These are phyloP conservation scores for Podospora pseudopauciseta DNA, from an alignment of 495 filamentous ascomycete species.

Conservation along the genomic window DNA sequence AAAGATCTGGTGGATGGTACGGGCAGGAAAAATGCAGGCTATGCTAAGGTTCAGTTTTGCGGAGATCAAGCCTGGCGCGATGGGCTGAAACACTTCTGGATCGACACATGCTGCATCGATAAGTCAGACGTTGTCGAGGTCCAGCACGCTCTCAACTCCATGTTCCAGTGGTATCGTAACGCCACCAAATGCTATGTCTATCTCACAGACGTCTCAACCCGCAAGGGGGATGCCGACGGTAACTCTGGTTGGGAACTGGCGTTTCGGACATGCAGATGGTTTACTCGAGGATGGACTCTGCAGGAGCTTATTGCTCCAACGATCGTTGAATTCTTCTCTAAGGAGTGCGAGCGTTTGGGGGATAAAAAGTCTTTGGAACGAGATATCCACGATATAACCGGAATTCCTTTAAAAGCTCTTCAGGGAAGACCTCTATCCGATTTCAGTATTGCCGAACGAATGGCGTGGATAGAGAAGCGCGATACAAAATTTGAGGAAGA, in stretches of 20 bases:
- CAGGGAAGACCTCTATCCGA: background rate
- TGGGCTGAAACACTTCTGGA: slow-evolving; percentile 32
- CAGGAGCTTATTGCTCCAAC: slow-evolving; percentile 1
- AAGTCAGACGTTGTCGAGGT: slow-evolving; percentile 38
- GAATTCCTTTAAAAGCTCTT: slow-evolving; percentile 9
- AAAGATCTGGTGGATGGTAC: slow-evolving; percentile 9
- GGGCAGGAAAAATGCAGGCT: slow-evolving; percentile 25
- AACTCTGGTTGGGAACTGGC: slow-evolving; percentile 6
- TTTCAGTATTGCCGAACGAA: slow-evolving; percentile 6
- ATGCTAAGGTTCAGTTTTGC: slow-evolving; percentile 22
- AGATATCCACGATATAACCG: slow-evolving; percentile 5
- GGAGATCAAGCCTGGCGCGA: slow-evolving; percentile 15
- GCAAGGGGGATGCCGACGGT: background rate
- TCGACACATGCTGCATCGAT: slow-evolving; percentile 43
- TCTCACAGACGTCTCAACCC: background rate
- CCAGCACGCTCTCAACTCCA: slow-evolving; percentile 43
- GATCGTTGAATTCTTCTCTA: slow-evolving; percentile 2
- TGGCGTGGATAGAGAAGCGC: slow-evolving; percentile 1
- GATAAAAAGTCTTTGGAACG: slow-evolving; percentile 7
- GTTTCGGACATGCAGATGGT: background rate
- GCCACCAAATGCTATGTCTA: slow-evolving; percentile 29
- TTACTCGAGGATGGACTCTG: no score
- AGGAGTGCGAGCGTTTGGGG: background rate
- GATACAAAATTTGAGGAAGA: slow-evolving; percentile 8
- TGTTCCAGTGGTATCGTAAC: slow-evolving; percentile 39